Base-by-base conservation (phyloP, 768 basidiomycete genomes). In the Sutorius australiensis region DNA sequence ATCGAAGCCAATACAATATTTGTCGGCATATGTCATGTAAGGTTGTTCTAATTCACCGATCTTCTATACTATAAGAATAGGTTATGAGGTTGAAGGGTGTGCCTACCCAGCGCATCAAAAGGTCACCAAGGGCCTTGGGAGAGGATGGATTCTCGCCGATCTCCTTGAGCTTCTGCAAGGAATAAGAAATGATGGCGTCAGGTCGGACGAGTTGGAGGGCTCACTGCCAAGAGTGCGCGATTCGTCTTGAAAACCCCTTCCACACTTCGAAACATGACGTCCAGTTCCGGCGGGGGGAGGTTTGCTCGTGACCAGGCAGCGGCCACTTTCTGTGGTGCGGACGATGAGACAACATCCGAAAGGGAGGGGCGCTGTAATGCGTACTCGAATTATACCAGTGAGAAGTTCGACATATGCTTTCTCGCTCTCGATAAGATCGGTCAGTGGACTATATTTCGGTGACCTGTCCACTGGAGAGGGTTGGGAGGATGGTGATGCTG, bases 271-370 rank as follows among this genome's bases (percentile, higher is more conserved):
- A 99, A 99, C 90, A 98, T 95, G 48, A 79, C 72, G 70, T 99
- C 97, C 30, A 99, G 79, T 59, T 91, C 87, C 8, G 81, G 81
- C 14, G 97, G 97, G 16, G 97, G 97, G 36, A 99, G 85, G 69
- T 98, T 98, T 37, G 85, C 81, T 38, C 93, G 78, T 10, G 95
- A 97, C 97, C 97, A 99, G 45, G 97, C 97, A n/a, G 87, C 86
- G 10, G 97, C 97, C 5, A 97, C 89, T 82, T 89, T 92, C 94
- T 98, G 66, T 14, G 49, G n/a, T 21, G 58, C 30, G 45, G 52
- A 51, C 13, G 44, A 53, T 65, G 50, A 57, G 60, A 28, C 39
- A 50, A 36, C 30, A 38, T 28, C 40, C 34, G 31, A 28, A 38
- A 42, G 27, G 33, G 43, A 56, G 21, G 51, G 52, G 32, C 21